Percentiles rank a stretch among this genome's conserved stretches.
Conservation (phyloP, 2,329 filamentous ascomycete genomes). For the Furcasterigmium sp. region DNA sequence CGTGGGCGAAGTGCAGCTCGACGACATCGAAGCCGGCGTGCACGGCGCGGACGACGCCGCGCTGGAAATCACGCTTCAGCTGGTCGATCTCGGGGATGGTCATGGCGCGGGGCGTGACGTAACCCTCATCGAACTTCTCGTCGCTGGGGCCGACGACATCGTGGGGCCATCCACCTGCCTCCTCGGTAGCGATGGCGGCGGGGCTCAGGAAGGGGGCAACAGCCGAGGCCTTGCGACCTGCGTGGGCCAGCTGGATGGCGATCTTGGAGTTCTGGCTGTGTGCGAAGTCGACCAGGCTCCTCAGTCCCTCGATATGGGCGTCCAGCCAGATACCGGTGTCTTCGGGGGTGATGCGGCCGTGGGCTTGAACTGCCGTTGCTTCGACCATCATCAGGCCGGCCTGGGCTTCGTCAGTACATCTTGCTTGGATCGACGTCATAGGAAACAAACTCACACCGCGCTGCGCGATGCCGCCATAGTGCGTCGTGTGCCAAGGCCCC, state of each 20-base stretch:
- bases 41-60: slow-evolving; percentile 48
- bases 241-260: slow-evolving; percentile 66
- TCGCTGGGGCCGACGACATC: slow-evolving; percentile 41
- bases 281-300: slow-evolving; percentile 57
- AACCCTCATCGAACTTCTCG: slow-evolving; percentile 51
- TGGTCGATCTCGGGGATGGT: slow-evolving; percentile 58
- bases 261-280: slow-evolving; percentile 63
- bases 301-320: slow-evolving; percentile 57
- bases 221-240: slow-evolving; percentile 52
- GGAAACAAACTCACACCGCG: slow-evolving; percentile 18
- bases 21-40: slow-evolving; percentile 54
- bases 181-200: slow-evolving; percentile 45
- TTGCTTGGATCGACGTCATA: not conserved
- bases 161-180: slow-evolving; percentile 43
- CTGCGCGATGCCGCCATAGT: slow-evolving; percentile 29
- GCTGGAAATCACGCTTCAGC: slow-evolving; percentile 55
- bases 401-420: slow-evolving; percentile 9
- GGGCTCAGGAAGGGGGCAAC: slow-evolving; percentile 50
- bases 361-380: slow-evolving; percentile 60
- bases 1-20: slow-evolving; percentile 47
- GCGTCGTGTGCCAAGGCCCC: slow-evolving; percentile 37
- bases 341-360: slow-evolving; percentile 69
- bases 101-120: slow-evolving; percentile 59
- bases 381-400: slow-evolving; percentile 63
- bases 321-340: slow-evolving; percentile 67